These are phyloP conservation scores for Tulasnella sp. DNA, from an alignment of 768 basidiomycete genomes.

Conservation along the genomic window DNA sequence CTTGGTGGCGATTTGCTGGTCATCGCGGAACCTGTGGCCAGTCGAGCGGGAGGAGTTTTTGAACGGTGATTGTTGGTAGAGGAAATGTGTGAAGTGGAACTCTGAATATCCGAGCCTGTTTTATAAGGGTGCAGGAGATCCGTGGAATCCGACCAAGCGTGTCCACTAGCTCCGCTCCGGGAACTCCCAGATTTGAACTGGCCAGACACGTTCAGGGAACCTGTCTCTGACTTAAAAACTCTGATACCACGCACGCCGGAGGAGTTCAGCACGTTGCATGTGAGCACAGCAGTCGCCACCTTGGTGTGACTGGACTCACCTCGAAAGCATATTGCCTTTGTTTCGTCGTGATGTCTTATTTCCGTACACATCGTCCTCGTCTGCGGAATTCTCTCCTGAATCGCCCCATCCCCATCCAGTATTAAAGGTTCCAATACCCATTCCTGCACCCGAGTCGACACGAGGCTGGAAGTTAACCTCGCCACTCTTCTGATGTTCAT, in stretches of 20 bases:
- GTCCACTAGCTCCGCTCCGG: neutral
- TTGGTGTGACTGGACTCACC: slow-evolving; percentile 2
- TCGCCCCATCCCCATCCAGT: slow-evolving; percentile 21
- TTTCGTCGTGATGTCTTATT: slow-evolving; percentile 8
- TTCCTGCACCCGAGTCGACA: slow-evolving; percentile 3
- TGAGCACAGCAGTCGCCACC: neutral
- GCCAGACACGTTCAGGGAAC: slow-evolving; percentile 16
- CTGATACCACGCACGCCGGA: neutral
- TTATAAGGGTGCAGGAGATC: slow-evolving; percentile 26
- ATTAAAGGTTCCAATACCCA: slow-evolving; percentile 24
- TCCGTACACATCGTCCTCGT: slow-evolving; percentile 17
- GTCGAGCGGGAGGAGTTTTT: slow-evolving; percentile 8
- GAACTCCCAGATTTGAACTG: slow-evolving; percentile 23
- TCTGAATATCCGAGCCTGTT: neutral
- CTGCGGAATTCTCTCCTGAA: neutral
- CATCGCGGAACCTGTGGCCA: neutral
- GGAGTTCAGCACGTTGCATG: slow-evolving; percentile 12
- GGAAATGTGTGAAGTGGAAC: neutral
- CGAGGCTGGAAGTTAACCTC: slow-evolving; percentile 9
- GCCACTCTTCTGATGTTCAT: neutral
- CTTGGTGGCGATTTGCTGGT: slow-evolving; percentile 1
- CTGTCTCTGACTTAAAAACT: slow-evolving; percentile 25
- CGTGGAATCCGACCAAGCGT: slow-evolving; percentile 19
- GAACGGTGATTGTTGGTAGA: neutral
- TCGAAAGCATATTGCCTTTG: slow-evolving; percentile 14